These are phyloP conservation scores for Ganoderma sinense DNA, from an alignment of 1,284 basidiomycete genomes.

Conservation along the genomic window DNA sequence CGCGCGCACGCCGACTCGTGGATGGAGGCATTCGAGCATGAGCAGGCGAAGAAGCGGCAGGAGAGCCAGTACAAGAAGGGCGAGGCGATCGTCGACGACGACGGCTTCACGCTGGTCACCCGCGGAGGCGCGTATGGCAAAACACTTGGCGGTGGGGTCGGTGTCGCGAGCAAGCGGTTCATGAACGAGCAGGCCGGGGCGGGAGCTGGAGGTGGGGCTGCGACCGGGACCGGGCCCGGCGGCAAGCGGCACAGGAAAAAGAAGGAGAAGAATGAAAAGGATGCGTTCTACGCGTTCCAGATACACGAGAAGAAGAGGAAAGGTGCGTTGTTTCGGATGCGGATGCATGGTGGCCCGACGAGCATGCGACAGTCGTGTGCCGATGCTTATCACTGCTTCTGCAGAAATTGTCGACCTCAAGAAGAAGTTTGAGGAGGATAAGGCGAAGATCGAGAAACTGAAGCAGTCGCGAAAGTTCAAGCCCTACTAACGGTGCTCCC, in stretches of 20 bases:
- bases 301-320: constrained; percentile 86
- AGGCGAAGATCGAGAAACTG: constrained; percentile 85
- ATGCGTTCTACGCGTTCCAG: constrained; percentile 88
- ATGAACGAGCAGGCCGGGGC: constrained; percentile 32
- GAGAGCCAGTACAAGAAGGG: constrained; percentile 77
- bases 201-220: neutral
- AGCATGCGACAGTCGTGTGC: neutral
- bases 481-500: constrained; percentile 68
- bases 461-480: constrained; percentile 84
- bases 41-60: constrained; percentile 67
- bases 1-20: constrained; percentile 79
- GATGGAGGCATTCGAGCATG: constrained; percentile 80
- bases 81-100: constrained; percentile 88
- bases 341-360: constrained; percentile 7
- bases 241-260: constrained; percentile 49
- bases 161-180: constrained; percentile 80
- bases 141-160: constrained; percentile 82
- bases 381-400: constrained; percentile 13
- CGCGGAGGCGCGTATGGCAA: constrained; percentile 89
- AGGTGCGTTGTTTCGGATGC: constrained; percentile 56
- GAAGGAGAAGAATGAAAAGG: constrained; percentile 77
- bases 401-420: constrained; percentile 81
- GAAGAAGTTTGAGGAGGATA: constrained; percentile 86
- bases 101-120: constrained; percentile 91
- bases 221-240: constrained; percentile 22